phyloP scores from a whole-genome alignment of 352 stramenopile species.

The Phytophthora hibernalis region DNA sequence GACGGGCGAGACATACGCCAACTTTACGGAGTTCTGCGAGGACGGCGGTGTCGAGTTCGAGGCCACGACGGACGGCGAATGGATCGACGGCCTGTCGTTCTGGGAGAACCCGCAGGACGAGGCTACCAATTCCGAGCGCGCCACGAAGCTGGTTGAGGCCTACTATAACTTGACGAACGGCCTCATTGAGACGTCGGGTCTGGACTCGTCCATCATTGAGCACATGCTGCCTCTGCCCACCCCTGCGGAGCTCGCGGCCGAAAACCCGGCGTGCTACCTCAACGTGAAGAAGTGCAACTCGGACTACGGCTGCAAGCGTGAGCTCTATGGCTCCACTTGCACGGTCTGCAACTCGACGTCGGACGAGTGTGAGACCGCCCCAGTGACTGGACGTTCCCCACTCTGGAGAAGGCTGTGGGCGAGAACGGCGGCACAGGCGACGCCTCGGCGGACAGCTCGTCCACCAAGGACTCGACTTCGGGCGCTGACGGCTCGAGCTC shows the following conservation, averaged over 20 bases:
- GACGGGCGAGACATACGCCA: slow-evolving; percentile 54
- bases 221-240: slow-evolving; percentile 67
- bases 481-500: slow-evolving; percentile 26
- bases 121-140: slow-evolving; percentile 54
- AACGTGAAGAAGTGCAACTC: slow-evolving; percentile 72
- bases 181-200: slow-evolving; percentile 39
- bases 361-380: slow-evolving; percentile 47
- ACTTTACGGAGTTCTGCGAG: slow-evolving; percentile 74
- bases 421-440: slow-evolving; percentile 56
- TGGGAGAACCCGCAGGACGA: slow-evolving; percentile 76
- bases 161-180: slow-evolving; percentile 65
- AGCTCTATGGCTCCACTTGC: slow-evolving; percentile 70
- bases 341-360: slow-evolving; percentile 60
- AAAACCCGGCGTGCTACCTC: slow-evolving; percentile 74
- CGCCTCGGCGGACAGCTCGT: slow-evolving; percentile 43
- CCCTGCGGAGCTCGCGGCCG: slow-evolving; percentile 45
- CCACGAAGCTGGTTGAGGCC: slow-evolving; percentile 54
- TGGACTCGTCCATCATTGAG: slow-evolving; percentile 41
- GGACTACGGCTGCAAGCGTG: slow-evolving; percentile 59
- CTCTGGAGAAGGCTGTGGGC: slow-evolving; percentile 56
- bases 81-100: slow-evolving; percentile 68
- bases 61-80: slow-evolving; percentile 43
- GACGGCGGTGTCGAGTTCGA: slow-evolving; percentile 70
- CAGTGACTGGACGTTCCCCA: slow-evolving; percentile 59
- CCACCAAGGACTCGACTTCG: slow-evolving; percentile 28